Percentiles rank a stretch among this genome's conserved stretches.
Conservation (phyloP, 805 yeast species). For the Teunomyces tritomae region DNA sequence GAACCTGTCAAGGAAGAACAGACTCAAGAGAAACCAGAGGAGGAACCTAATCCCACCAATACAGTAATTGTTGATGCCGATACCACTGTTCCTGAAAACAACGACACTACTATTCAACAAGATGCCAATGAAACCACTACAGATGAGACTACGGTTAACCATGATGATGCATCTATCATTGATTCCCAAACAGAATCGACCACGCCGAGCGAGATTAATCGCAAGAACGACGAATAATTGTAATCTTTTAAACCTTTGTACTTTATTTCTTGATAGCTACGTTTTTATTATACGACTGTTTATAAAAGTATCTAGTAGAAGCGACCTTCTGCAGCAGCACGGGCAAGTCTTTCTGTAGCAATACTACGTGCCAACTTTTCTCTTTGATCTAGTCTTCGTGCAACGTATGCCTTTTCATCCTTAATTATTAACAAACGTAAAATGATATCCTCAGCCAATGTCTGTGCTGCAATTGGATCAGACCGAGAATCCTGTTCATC, state of each 20-base stretch:
- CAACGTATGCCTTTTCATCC: conserved; percentile 59
- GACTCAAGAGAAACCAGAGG: not conserved
- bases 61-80: conserved; percentile 38
- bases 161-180: conserved; percentile 22
- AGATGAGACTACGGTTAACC: conserved; percentile 35
- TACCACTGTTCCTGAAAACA: conserved; percentile 44
- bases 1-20: conserved; percentile 3
- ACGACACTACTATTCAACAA: conserved; percentile 48
- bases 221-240: conserved; percentile 4
- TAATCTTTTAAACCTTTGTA: not conserved
- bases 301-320: conserved; percentile 10
- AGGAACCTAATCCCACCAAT: not conserved
- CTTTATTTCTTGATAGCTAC: conserved; percentile 3
- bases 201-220: conserved; percentile 4
- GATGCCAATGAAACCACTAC: conserved; percentile 50
- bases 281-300: not conserved
- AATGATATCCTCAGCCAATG: conserved; percentile 61
- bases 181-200: conserved; percentile 12
- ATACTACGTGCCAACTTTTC: conserved; percentile 55
- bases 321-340: conserved; percentile 45
- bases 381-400: conserved; percentile 57
- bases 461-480: conserved; percentile 41
- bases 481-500: conserved; percentile 25
- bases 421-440: conserved; percentile 68
- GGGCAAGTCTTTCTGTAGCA: conserved; percentile 50